Percentiles rank a stretch among this genome's conserved stretches.
These are phyloP conservation scores for Stentor roeselii DNA, from an alignment of 73 alveolate genomes.

Conservation along the genomic window DNA sequence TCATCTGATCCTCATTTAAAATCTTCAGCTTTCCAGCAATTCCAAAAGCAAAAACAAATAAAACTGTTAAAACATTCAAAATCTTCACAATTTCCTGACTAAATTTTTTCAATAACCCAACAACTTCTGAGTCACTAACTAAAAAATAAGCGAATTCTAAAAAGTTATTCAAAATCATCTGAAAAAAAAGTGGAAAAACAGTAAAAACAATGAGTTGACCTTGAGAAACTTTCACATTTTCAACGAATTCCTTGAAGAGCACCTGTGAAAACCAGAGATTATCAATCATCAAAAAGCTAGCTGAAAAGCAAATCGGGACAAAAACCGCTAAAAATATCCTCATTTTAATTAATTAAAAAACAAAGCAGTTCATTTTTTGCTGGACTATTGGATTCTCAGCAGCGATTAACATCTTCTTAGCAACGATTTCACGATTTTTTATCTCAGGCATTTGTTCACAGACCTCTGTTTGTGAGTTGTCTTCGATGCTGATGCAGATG, in stretches of 20 bases:
- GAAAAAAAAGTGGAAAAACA: too few species aligned
- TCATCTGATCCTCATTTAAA: too few species aligned
- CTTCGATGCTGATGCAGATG: not conserved
- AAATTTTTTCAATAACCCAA: too few species aligned
- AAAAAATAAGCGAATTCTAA: too few species aligned
- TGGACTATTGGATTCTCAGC: constrained; percentile 1
- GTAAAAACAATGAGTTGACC: not conserved
- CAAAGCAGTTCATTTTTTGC: not conserved
- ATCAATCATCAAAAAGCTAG: not conserved
- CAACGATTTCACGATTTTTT: not conserved
- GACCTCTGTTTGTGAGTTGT: not conserved
- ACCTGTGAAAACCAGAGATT: not conserved
- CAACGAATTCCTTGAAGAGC: not conserved
- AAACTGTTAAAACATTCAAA: too few species aligned
- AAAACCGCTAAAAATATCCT: not conserved
- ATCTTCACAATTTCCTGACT: too few species aligned
- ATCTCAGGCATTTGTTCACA: not conserved
- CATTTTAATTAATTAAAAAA: too few species aligned
- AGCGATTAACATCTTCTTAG: not conserved
- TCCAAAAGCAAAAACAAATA: too few species aligned
- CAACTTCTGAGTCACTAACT: not conserved
- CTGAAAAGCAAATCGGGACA: not conserved
- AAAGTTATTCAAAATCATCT: not conserved
- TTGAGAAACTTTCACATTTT: not conserved
- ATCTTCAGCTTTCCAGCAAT: too few species aligned